Evolutionary conservation across 805 yeast genomes (phyloP), one percentile per base, ranked within the genome.

Genomic region (Scheffersomyces ergatensis): DNA sequence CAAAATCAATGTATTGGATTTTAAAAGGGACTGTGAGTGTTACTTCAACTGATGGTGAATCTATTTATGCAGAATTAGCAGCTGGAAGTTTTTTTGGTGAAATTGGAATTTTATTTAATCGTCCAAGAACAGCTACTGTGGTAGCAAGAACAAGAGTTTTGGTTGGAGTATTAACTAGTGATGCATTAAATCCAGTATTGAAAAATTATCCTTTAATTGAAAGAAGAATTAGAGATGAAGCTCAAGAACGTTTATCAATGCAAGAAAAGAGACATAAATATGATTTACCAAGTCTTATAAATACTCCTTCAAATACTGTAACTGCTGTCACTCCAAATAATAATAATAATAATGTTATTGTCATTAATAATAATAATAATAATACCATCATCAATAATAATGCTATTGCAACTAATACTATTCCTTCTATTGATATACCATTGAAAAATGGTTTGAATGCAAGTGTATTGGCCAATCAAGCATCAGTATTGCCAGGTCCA

Each of bases 111-210:
- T 61, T 85, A 23, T 84, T 81, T 62, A 82, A 82, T 55, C 65
- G 90, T 37, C 89, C 90, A 15, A 66, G 92, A 49, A 84, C 90
- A 0, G 92, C 92, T 0, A 83, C 89, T 2, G 89, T 85, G 12
- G 78, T 84, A 17, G 84, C 90, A 3, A 63, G 83, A 45, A 76
- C 86, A 0, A 76, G 72, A 48, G 88, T 85, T 1, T 60, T 85
- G 37, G 66, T 82, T 5, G 89, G 88, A 2, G 84, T 83, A 1
- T 63, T 85, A 33, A 83, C 89, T 0, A 77, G 80, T 13, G 85
- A 81, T 42, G 75, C 80, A 9, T 68, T 85, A 36, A 74, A 76
- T 45, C 61, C 68, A 9, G 84, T 85, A 1, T 63, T 85, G 18
- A 77, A 81, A 1, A 75, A 72, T 42, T 83, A 77, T 55, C 90